Conservation (phyloP, 2,329 filamentous ascomycete species). For the Geosmithia flava region DNA sequence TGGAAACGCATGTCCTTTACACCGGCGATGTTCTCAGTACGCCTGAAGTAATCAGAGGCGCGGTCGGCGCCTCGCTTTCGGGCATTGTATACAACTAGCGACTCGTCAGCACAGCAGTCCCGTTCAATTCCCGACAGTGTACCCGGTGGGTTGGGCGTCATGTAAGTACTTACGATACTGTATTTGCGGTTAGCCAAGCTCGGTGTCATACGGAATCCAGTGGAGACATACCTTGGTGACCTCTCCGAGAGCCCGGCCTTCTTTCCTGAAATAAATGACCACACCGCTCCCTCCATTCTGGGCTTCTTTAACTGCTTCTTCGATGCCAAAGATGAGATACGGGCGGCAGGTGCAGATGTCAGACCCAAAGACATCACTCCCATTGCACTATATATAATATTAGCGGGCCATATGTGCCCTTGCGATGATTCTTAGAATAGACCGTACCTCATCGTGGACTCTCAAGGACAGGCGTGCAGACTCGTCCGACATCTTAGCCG, state of each 20-base stretch:
- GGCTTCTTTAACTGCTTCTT: constrained; percentile 94
- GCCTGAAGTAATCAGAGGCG: constrained; percentile 88
- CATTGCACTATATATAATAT: constrained; percentile 54
- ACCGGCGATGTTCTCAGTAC: constrained; percentile 96
- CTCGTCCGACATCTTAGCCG: constrained; percentile 84
- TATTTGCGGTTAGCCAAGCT: constrained; percentile 14
- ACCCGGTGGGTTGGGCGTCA: background rate
- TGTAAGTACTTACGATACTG: constrained; percentile 30
- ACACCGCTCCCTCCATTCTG: constrained; percentile 89
- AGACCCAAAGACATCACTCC: constrained; percentile 92
- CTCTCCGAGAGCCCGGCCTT: constrained; percentile 86
- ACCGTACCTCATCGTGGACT: constrained; percentile 56
- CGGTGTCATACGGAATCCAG: background rate
- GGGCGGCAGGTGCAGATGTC: constrained; percentile 96
- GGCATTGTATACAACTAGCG: constrained; percentile 49
- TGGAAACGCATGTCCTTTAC: constrained; percentile 98
- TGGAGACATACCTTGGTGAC: constrained; percentile 64
- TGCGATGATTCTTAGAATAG: background rate
- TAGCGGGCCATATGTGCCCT: constrained; percentile 1
- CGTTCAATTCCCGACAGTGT: background rate
- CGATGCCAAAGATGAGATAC: constrained; percentile 92
- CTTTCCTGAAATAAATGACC: constrained; percentile 98
- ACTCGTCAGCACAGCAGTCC: background rate
- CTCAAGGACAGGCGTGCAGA: constrained; percentile 70
- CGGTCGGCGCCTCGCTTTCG: constrained; percentile 67